Evolutionary conservation across 2,329 filamentous ascomycete species (phyloP), one percentile per base, ranked within the genome.

Genomic region (Cercospora berteroae): DNA sequence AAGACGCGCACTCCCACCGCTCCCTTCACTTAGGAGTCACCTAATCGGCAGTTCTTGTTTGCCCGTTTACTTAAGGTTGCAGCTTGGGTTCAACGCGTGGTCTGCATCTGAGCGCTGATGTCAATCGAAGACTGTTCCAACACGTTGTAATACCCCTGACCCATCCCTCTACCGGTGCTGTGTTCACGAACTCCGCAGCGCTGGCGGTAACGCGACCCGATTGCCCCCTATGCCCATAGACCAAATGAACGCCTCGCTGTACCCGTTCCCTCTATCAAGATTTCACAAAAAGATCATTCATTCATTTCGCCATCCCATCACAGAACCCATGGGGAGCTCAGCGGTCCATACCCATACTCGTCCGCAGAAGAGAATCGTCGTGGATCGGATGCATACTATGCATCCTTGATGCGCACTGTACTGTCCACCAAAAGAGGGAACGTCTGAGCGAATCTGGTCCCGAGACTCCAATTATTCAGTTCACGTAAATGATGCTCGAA

Each of bases 381-480:
- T 25, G 18, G 13, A 42, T 65, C 63, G 31, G 59, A 55, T 20
- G 60, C 42, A 39, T 64, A 39, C 65, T 66, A 70, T 48, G 39
- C 23, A 60, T 74, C 70, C 61, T 72, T 67, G 36, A 78, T 72
- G 63, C 72, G 67, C 52, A 78, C 72, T 13, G 50, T 69, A 8
- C 69, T 73, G 29, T 76, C 74, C 12, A 75, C 69, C 25, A 79
- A 61, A 18, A 76, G 70, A n/a, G 77, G 76, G 69, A 76, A 77
- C 8, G 66, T 60, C 20, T 67, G 67, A 52, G 57, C 60, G 44
- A 79, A 79, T 7, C 70, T 82, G 5, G 86, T 84, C 0, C 93
- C 93, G 1, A 97, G 76, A 67, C 87, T 90, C 93, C 94, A 97
- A 74, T 96, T 96, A 67, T 89, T 86, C 44, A 93, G 76, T 52